Base-by-base conservation (phyloP, 2,329 filamentous ascomycete species). In the Phyllosticta citriasiana region DNA sequence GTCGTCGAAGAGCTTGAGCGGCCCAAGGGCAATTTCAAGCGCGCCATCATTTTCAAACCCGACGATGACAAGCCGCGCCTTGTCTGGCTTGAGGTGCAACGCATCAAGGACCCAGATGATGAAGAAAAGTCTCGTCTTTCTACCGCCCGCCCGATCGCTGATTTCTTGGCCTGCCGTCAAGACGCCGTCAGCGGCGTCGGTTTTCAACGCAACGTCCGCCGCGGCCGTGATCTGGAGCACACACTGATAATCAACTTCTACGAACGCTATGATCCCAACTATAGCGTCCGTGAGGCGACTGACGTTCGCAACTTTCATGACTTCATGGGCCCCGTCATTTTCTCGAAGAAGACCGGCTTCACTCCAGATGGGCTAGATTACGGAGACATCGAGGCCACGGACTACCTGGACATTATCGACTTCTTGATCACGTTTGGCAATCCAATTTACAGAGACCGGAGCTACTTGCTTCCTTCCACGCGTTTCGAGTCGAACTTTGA, bases 331-430 rank as follows among this genome's bases (percentile, higher is more conserved):
- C 25, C 56, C 14, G n/a, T 57, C 40, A 26, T 57, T 19, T 50
- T 57, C 26, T 51, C 30, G 35, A 26, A 50, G 19, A 51, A 51
- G 24, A 57, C 26, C 9, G 56, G 30, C 24, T 19, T 52, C 40
- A 50, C 40, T 9, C 51, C 19, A 5, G 14, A 30, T n/a, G 40
- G 26, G n/a, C 25, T 57, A 14, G 10, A 25, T 26, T 57, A 27
- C 25, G 56, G 24, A 19, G 56, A 57, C 56, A 27, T 57, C 40
- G 19, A 47, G 16, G 40, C 51, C 2, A 25, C 27, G n/a, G 56
- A 57, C 56, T 57, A 51, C 35, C 56, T 47, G 2, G 56, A 57
- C 56, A 30, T 57, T 8, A 16, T 51, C 24, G 56, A 57, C 40
- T 57, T 51, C 16, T 27, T 57, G 16, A 10, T 57, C 56, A 22